These are phyloP conservation scores for Fusarium clavum DNA, from an alignment of 2,329 filamentous ascomycete species.

Conservation along the genomic window DNA sequence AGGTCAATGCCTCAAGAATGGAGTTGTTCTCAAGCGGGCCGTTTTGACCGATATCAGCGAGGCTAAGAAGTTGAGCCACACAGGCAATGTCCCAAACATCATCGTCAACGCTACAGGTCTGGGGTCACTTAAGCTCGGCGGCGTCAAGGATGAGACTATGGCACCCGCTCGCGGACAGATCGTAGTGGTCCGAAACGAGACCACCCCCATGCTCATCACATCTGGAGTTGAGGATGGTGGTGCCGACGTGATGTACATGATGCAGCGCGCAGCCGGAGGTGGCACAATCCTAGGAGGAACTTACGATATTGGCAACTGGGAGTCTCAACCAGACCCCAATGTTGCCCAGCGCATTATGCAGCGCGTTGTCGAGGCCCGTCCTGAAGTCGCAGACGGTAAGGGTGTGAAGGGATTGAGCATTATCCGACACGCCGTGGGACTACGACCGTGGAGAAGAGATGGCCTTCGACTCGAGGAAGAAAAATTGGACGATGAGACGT, in stretches of 20 bases:
- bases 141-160: slow-evolving; percentile 80
- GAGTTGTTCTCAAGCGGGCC: slow-evolving; percentile 74
- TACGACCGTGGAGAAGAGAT: slow-evolving; percentile 78
- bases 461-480: slow-evolving; percentile 79
- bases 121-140: slow-evolving; percentile 78
- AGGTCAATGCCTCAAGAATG: slow-evolving; percentile 80
- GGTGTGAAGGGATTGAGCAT: slow-evolving; percentile 80
- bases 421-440: slow-evolving; percentile 83
- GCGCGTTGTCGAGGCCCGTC: slow-evolving; percentile 73
- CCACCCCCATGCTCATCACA: slow-evolving; percentile 74
- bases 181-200: slow-evolving; percentile 84
- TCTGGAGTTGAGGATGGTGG: slow-evolving; percentile 80
- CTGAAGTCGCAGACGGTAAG: slow-evolving; percentile 71
- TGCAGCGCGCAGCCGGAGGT: slow-evolving; percentile 83
- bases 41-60: slow-evolving; percentile 78
- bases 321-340: slow-evolving; percentile 80
- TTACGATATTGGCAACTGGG: slow-evolving; percentile 83
- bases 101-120: slow-evolving; percentile 90
- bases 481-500: slow-evolving; percentile 62
- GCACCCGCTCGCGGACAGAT: slow-evolving; percentile 85
- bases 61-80: slow-evolving; percentile 64
- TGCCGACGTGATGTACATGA: slow-evolving; percentile 81
- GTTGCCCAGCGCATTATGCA: slow-evolving; percentile 87
- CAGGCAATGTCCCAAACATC: slow-evolving; percentile 70
- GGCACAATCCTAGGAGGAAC: slow-evolving; percentile 90